Base-by-base conservation (phyloP, 805 yeast genomes). In the Cyberlindnera misumaiensis region DNA sequence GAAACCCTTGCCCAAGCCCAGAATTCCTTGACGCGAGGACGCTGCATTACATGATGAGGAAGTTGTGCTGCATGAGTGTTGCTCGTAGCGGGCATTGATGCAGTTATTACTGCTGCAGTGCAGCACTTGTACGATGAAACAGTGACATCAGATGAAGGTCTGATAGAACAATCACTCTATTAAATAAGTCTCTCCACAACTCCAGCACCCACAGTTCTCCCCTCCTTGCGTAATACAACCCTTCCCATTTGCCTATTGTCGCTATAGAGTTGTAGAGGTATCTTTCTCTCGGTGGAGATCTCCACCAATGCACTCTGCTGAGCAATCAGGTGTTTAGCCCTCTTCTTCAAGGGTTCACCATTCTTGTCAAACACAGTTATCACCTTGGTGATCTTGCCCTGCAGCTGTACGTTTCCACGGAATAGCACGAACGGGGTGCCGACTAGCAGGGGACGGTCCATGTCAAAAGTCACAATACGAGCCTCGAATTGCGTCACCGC, bases 161-260 rank as follows among this genome's bases (percentile, higher is more conserved):
- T 20, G 8, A 20, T 20, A 8, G 24, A 20, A 8, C 24, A 5
- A 20, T 20, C 24, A 20, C 24, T 20, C 24, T 20, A 20, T 20
- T 20, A 8, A 20, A 8, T 22, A 11, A 44, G 34, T 20, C 36
- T 41, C 82, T 90, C 90, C 84, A 90, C 84, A 67, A 89, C 96
- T 85, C 97, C 97, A 68, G 90, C 97, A 67, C 96, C 97, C 62
- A 90, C 96, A 55, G 97, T 89, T 72, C 84, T 94, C 75, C 97
- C 87, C 95, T 89, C 89, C 73, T 89, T 96, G 83, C 97, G 89
- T 76, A 89, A 94, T 63, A 89, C 90, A 73, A 90, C 76, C 82
- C 97, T 88, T 73, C 96, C 93, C 70, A 90, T 72, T 73, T 94
- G 96, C 68, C 90, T 96, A 81, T 90, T 88, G 65, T 87, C 93